Evolutionary conservation across 1,284 basidiomycete species (phyloP).

Genomic region (Rhodotorula sp.): DNA sequence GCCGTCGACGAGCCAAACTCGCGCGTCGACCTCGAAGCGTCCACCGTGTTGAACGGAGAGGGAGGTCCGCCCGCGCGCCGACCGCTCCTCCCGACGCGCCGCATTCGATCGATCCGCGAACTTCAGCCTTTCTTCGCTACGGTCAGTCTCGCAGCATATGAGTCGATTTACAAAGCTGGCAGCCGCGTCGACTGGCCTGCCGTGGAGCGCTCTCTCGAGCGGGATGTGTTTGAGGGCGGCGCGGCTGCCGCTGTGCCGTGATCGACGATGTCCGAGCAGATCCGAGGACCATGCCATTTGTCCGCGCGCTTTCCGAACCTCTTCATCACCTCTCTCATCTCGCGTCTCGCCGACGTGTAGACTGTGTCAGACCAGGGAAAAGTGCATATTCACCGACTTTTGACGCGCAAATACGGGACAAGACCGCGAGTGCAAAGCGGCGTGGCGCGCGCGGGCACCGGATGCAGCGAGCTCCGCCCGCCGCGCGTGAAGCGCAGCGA

Average conservation of each 20-base stretch:
- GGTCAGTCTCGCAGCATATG: slow-evolving; percentile 83
- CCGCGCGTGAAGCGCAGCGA: no score
- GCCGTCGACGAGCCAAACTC: neutral
- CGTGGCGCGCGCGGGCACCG: no score
- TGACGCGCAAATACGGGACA: no score
- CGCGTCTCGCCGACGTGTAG: no score
- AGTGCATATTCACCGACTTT: no score
- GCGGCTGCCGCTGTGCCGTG: neutral
- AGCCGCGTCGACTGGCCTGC: slow-evolving; percentile 75
- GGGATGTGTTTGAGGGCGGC: slow-evolving; percentile 77
- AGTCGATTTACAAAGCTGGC: slow-evolving; percentile 75
- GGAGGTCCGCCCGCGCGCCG: slow-evolving; percentile 55
- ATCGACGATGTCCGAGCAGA: neutral
- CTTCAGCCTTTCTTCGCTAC: slow-evolving; percentile 82
- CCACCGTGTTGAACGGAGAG: neutral
- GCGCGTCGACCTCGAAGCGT: neutral
- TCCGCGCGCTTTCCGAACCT: neutral
- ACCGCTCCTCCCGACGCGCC: slow-evolving; percentile 64
- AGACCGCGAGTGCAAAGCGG: no score
- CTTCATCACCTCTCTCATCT: neutral
- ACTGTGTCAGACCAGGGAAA: no score
- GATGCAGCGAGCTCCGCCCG: no score
- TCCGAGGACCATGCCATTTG: neutral
- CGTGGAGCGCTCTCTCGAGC: slow-evolving; percentile 74
- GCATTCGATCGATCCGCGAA: slow-evolving; percentile 78